Conservation (phyloP, 106 monocot species). For the Dioscorea alata region DNA sequence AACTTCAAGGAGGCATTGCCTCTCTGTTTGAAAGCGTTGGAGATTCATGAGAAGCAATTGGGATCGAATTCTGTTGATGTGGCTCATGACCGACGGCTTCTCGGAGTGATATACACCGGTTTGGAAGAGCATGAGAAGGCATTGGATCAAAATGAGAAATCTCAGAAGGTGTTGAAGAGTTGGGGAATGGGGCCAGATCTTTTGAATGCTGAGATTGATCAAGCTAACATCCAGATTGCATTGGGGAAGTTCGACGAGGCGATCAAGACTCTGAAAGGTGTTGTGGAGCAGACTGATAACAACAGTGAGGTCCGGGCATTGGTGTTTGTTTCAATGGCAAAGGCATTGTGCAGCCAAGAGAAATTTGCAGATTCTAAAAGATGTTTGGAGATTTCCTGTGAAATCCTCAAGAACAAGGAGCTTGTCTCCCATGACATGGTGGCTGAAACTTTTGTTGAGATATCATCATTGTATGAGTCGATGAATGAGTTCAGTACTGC, state of each 20-base stretch:
- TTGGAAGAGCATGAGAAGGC: slow-evolving; percentile 63
- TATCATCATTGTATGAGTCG: slow-evolving; percentile 75
- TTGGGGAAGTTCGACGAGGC: slow-evolving; percentile 73
- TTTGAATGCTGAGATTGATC: slow-evolving; percentile 51
- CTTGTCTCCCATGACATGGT: slow-evolving; percentile 27
- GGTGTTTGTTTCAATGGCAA: slow-evolving; percentile 73
- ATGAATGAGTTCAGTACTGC: slow-evolving; percentile 74
- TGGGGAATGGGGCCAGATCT: slow-evolving; percentile 48
- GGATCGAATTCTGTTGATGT: slow-evolving; percentile 67
- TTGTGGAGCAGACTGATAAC: slow-evolving; percentile 41
- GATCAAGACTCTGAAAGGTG: slow-evolving; percentile 33
- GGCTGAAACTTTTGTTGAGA: slow-evolving; percentile 63
- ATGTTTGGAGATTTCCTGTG: slow-evolving; percentile 65
- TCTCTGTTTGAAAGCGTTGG: slow-evolving; percentile 54
- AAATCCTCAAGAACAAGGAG: slow-evolving; percentile 54
- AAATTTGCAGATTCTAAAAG: slow-evolving; percentile 62
- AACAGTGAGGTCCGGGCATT: slow-evolving; percentile 56
- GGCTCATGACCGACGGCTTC: slow-evolving; percentile 45
- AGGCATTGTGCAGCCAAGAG: slow-evolving; percentile 44
- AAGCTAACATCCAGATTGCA: slow-evolving; percentile 58
- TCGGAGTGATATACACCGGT: slow-evolving; percentile 58
- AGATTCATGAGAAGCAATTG: slow-evolving; percentile 31
- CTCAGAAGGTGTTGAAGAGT: slow-evolving; percentile 32
- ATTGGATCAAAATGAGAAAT: slow-evolving; percentile 61
- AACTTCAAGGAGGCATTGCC: slow-evolving; percentile 60